A percentile compares a stretch with the other conserved stretches of the same genome.
Conservation (phyloP, 257 asterid genomes). For the Solanum lycopersicoides region DNA sequence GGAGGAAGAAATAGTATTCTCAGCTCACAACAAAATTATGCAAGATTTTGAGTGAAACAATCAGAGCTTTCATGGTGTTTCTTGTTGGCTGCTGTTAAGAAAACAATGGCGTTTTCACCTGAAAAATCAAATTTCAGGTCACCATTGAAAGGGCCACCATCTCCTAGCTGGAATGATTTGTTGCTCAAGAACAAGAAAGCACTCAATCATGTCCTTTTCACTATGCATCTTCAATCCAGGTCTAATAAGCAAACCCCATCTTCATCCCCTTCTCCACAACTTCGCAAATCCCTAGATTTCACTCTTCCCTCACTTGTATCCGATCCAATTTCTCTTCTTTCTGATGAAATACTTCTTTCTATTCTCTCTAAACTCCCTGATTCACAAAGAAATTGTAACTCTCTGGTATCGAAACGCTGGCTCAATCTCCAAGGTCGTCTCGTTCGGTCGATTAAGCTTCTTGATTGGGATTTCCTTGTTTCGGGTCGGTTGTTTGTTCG, state of each 20-base stretch:
- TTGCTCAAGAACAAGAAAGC: conserved; percentile 62
- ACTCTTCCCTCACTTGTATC: conserved; percentile 24
- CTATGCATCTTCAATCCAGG: conserved; percentile 50
- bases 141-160: conserved; percentile 13
- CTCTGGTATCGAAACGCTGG: conserved; percentile 75
- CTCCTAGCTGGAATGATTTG: conserved; percentile 6
- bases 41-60: neutral
- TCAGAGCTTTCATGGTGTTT: neutral
- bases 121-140: conserved; percentile 33
- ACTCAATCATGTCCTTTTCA: conserved; percentile 41
- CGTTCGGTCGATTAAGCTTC: conserved; percentile 56
- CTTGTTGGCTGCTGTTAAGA: neutral
- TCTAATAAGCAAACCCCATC: conserved; percentile 12
- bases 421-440: conserved; percentile 79
- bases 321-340: conserved; percentile 55
- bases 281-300: conserved; percentile 29
- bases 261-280: conserved; percentile 6
- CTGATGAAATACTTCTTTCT: conserved; percentile 58
- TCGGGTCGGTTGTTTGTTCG: conserved; percentile 59
- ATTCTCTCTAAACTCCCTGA: conserved; percentile 49
- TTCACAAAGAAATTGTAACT: conserved; percentile 46
- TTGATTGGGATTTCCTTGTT: conserved; percentile 68
- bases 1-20: neutral
- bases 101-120: conserved; percentile 39
- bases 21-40: neutral